phyloP scores from a whole-genome alignment of 441 rosid genomes.

The Eutrema salsugineum region DNA sequence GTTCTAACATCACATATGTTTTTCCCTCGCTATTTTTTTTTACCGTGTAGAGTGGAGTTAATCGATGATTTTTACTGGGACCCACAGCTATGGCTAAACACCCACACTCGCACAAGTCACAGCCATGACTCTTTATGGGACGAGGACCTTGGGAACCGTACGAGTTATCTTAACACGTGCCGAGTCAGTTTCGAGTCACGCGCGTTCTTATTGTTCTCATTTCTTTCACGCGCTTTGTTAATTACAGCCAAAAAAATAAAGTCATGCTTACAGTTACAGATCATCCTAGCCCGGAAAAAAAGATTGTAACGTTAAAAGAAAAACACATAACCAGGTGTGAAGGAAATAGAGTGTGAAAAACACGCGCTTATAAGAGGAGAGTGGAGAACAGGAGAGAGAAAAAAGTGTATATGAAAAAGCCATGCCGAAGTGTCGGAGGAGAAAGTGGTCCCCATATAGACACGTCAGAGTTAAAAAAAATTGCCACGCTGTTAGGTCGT shows the following conservation, averaged over 20 bases:
- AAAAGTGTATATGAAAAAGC: neutral
- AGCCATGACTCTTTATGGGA: conserved; percentile 35
- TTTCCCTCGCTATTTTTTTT: neutral
- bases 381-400: neutral
- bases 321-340: neutral
- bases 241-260: neutral
- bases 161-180: conserved; percentile 19
- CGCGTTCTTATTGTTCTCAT: neutral
- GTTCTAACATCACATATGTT: neutral
- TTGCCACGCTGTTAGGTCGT: conserved; percentile 50
- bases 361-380: neutral
- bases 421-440: conserved; percentile 33
- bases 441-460: conserved; percentile 38
- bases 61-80: neutral
- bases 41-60: neutral
- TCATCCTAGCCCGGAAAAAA: neutral
- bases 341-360: neutral
- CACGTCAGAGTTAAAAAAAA: conserved; percentile 26
- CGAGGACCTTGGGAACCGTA: conserved; percentile 13
- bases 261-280: neutral
- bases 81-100: conserved; percentile 23
- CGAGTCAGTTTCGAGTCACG: neutral
- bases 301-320: neutral
- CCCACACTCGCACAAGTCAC: conserved; percentile 30
- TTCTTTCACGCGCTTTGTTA: neutral